Conservation (phyloP, 2,329 filamentous ascomycete genomes). For the Trichoderma aggressivum region DNA sequence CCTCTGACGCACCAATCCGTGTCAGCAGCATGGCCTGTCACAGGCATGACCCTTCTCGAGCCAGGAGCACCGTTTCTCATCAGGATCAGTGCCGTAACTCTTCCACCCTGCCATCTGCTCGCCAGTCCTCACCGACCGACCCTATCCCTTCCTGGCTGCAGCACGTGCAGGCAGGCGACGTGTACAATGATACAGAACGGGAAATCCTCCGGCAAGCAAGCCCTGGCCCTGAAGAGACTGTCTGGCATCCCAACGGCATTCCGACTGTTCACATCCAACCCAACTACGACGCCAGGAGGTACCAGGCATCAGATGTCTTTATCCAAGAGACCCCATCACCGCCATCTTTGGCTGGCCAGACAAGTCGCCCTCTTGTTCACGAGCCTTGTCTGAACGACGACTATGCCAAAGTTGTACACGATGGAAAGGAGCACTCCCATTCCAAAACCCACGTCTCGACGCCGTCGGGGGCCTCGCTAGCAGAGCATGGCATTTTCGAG, state of each 20-base stretch:
- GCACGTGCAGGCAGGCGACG: conserved; percentile 1
- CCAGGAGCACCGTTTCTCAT: not conserved
- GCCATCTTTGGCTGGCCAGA: not conserved
- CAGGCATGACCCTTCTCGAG: not conserved
- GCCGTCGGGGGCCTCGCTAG: not conserved
- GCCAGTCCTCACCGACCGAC: not conserved
- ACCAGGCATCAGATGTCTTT: conserved; percentile 6
- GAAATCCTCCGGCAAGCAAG: not conserved
- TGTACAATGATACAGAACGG: not conserved
- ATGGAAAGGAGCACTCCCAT: not conserved
- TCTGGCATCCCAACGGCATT: conserved; percentile 14
- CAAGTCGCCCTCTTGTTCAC: not conserved
- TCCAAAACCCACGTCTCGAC: not conserved
- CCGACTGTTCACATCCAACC: not conserved
- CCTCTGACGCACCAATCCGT: not conserved
- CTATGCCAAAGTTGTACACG: not conserved
- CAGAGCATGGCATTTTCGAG: conserved; percentile 2
- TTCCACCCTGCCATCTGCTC: not conserved
- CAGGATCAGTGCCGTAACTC: not conserved
- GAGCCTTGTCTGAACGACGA: not conserved
- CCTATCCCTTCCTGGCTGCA: conserved; percentile 13
- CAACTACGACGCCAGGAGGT: not conserved
- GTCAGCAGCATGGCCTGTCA: conserved; percentile 10
- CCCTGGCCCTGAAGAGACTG: not conserved
- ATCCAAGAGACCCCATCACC: not conserved